Evolutionary conservation across 2,329 filamentous ascomycete genomes (phyloP), one percentile per base, ranked within the genome.

Genomic region (Fusarium pseudocircinatum): DNA sequence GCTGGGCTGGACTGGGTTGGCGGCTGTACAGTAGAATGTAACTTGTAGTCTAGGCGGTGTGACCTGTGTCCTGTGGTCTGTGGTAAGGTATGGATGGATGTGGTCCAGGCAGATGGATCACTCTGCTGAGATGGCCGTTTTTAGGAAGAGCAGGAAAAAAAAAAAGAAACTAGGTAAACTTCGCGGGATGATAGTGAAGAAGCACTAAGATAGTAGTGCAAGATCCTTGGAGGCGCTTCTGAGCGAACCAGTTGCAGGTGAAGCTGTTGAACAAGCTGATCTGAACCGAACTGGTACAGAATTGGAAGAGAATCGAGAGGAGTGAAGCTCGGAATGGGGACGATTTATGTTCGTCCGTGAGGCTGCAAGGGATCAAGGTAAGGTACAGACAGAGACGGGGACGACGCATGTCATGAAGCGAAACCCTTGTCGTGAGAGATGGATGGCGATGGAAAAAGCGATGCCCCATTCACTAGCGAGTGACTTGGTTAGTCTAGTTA

Each of bases 281-380:
- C 62, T 75, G 74, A 77, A 60, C 63, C 64, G 42, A 70, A 72
- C 67, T 77, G 70, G 63, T 69, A 74, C 74, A 53, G 63, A 65
- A 60, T 69, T 60, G 63, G 43, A 68, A 56, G 53, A 59, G 57
- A 54, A 26, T 53, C 57, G 46, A 62, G 62, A 64, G 42, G 42
- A 62, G 46, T 73, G 70, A 75, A 62, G 74, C 70, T 74, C 61
- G 77, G 77, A 78, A 76, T 67, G 69, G 66, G 60, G 70, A 69
- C 68, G 73, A 77, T 77, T 78, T 78, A 78, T 78, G 75, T 78
- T 78, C 69, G 75, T 76, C 74, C 74, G 77, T 77, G 77, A 78
- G 77, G 71, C 74, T 76, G 69, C 74, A 77, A 77, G 73, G 67
- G 62, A 70, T 62, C n/a, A 39, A 54, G 36, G 50, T 30, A 69